Conservation (phyloP, 2,329 filamentous ascomycete species). For the Blastomyces parvus region DNA sequence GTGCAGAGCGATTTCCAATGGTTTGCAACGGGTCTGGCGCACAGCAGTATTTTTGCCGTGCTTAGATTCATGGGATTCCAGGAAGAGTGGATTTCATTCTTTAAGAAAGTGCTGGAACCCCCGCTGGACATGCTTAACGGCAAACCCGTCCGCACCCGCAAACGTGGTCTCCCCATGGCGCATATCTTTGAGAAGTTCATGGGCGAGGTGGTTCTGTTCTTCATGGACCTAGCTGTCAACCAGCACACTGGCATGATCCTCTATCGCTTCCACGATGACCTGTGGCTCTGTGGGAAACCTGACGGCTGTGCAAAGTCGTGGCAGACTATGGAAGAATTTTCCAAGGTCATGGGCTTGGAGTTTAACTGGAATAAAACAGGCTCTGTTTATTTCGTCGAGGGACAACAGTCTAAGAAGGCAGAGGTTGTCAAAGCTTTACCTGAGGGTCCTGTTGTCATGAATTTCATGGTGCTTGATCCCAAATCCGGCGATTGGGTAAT, state of each 20-base stretch:
- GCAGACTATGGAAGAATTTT: constrained; percentile 36
- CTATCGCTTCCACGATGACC: constrained; percentile 42
- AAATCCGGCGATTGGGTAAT: constrained; percentile 30
- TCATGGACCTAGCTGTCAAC: constrained; percentile 40
- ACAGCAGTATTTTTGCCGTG: constrained; percentile 36
- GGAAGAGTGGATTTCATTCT: constrained; percentile 37
- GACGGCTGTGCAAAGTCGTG: constrained; percentile 36
- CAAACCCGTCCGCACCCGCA: constrained; percentile 33
- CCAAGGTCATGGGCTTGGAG: constrained; percentile 35
- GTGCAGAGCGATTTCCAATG: constrained; percentile 38
- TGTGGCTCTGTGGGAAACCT: constrained; percentile 42
- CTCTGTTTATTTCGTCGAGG: constrained; percentile 33
- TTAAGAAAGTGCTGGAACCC: constrained; percentile 38
- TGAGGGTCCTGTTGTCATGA: constrained; percentile 44
- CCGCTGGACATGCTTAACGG: constrained; percentile 34
- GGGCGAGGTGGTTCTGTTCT: constrained; percentile 41
- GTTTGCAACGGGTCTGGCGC: constrained; percentile 37
- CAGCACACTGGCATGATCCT: constrained; percentile 35
- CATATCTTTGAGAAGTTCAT: constrained; percentile 41
- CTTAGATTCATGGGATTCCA: constrained; percentile 40
- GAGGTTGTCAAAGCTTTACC: constrained; percentile 34
- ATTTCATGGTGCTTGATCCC: constrained; percentile 37
- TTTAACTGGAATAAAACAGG: constrained; percentile 43
- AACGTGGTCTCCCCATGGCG: constrained; percentile 39
- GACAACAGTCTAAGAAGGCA: constrained; percentile 15